These are phyloP conservation scores for Mortierella sp. DNA, from an alignment of 371 early-diverging fungal genomes.

Conservation along the genomic window DNA sequence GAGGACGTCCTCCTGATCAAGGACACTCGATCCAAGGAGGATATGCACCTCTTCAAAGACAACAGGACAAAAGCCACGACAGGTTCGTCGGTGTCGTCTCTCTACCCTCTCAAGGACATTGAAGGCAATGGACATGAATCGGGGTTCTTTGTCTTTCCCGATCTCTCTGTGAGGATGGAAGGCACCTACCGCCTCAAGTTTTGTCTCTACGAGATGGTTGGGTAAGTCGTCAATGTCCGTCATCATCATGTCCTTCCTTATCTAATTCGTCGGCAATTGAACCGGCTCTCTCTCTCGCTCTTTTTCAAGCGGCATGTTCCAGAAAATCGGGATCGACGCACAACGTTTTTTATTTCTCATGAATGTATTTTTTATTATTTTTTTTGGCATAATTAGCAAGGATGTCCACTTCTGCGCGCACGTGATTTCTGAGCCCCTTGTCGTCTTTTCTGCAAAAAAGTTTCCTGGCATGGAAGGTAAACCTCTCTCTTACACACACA, in stretches of 20 bases:
- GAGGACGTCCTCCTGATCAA: slow-evolving; percentile 48
- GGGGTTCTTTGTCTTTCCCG: slow-evolving; percentile 97
- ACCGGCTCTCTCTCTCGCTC: neutral
- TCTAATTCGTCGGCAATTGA: neutral
- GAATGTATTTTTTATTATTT: neutral
- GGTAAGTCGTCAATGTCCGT: slow-evolving; percentile 33
- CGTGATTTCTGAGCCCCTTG: slow-evolving; percentile 83
- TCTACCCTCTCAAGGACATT: slow-evolving; percentile 89
- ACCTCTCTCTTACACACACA: too few relatives aligned
- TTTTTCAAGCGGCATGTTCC: neutral
- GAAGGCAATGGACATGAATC: slow-evolving; percentile 81
- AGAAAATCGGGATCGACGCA: neutral
- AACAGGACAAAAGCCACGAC: slow-evolving; percentile 58
- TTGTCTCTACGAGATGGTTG: slow-evolving; percentile 90
- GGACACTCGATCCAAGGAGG: slow-evolving; percentile 51
- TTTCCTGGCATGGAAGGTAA: slow-evolving; percentile 91
- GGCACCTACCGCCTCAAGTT: slow-evolving; percentile 93
- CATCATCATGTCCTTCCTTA: too few relatives aligned
- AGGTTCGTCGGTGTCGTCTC: slow-evolving; percentile 93
- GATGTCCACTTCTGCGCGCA: slow-evolving; percentile 88
- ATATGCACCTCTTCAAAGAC: slow-evolving; percentile 50
- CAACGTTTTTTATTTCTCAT: neutral
- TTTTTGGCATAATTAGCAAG: slow-evolving; percentile 32
- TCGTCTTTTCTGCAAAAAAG: slow-evolving; percentile 95
- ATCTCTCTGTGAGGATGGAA: slow-evolving; percentile 93